phyloP scores from a whole-genome alignment of 2,329 filamentous ascomycete species.

The Trichoderma hamatum region DNA sequence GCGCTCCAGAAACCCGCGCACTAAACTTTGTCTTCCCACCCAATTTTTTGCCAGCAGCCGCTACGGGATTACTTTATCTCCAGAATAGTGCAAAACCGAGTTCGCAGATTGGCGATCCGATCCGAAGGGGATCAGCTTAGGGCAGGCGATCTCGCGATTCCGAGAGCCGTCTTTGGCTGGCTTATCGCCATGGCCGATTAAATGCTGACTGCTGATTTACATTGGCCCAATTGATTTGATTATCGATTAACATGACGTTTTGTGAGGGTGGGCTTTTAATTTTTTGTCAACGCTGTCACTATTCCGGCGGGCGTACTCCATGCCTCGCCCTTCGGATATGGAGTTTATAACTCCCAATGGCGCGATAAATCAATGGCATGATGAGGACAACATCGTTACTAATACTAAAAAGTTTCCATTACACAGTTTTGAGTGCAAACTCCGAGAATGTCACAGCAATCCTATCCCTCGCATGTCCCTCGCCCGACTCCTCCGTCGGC shows the following conservation, averaged over 20 bases:
- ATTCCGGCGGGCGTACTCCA: not conserved
- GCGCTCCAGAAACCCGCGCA: not conserved
- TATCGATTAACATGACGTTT: not conserved
- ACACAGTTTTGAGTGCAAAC: constrained; percentile 24
- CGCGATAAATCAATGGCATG: not conserved
- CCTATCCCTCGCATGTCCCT: constrained; percentile 19
- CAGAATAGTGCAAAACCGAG: not conserved
- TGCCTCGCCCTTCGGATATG: not conserved
- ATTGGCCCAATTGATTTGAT: not conserved
- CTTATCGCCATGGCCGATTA: not conserved
- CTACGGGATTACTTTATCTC: not conserved
- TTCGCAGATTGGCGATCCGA: not conserved
- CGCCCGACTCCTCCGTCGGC: constrained; percentile 29
- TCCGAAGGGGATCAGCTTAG: not conserved
- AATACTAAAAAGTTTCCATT: not conserved
- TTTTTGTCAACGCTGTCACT: not conserved
- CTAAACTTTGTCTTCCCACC: not conserved
- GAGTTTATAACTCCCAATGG: not conserved
- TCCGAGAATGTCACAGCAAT: constrained; percentile 28
- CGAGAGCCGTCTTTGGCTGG: not conserved
- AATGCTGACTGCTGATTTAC: not conserved
- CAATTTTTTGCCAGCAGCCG: not conserved
- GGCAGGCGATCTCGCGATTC: not conserved
- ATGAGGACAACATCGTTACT: not conserved
- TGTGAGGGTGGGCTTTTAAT: not conserved